Evolutionary conservation across 1,284 basidiomycete genomes (phyloP).

Genomic region (Puccinia brachypodii): DNA sequence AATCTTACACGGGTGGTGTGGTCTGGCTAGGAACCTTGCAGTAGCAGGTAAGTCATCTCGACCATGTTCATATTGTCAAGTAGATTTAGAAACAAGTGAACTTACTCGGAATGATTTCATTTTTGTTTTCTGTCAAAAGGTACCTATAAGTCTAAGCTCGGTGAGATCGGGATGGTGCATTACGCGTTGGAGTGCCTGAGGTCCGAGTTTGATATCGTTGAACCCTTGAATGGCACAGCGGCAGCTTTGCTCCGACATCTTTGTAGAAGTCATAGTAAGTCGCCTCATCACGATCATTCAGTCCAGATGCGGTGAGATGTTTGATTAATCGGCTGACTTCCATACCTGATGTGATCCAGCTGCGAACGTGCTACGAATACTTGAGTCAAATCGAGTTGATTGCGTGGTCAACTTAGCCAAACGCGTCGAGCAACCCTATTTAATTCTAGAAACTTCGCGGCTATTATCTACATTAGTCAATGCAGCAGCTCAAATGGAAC

Average conservation of each 20-base stretch:
- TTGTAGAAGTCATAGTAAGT: constrained; percentile 25
- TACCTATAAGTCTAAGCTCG: constrained; percentile 19
- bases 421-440: constrained; percentile 13
- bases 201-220: constrained; percentile 37
- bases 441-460: constrained; percentile 27
- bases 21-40: constrained; percentile 42
- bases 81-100: background rate
- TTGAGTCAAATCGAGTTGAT: background rate
- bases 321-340: background rate
- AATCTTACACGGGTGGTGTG: constrained; percentile 39
- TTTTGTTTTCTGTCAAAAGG: background rate
- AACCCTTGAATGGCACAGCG: constrained; percentile 21
- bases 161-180: constrained; percentile 16
- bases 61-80: background rate
- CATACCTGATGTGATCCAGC: background rate
- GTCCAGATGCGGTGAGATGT: background rate
- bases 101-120: background rate
- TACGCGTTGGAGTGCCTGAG: constrained; percentile 24
- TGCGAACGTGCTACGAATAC: background rate
- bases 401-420: constrained; percentile 11
- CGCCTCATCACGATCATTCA: background rate
- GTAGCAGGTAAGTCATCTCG: constrained; percentile 32
- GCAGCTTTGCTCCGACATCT: constrained; percentile 44
- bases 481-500: background rate
- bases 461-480: constrained; percentile 23